Evolutionary conservation across 495 filamentous ascomycete genomes (phyloP).

Genomic region (Parathielavia appendiculata): DNA sequence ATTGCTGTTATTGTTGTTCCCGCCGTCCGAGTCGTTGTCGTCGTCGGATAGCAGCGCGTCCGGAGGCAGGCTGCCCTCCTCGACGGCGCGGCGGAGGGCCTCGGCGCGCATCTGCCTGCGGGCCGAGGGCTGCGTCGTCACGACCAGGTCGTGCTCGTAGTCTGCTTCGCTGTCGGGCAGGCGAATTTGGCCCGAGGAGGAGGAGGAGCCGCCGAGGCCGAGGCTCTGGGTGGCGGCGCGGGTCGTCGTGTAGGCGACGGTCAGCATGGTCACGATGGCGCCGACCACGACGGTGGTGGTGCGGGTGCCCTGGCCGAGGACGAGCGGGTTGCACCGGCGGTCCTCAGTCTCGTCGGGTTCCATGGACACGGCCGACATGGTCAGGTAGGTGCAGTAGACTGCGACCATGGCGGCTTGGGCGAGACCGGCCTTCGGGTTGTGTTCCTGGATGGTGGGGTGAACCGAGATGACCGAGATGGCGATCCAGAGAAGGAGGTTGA

Average conservation of each 20-base stretch:
- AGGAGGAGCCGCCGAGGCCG: slow-evolving; percentile 61
- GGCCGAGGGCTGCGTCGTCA: slow-evolving; percentile 68
- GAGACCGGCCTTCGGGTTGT: slow-evolving; percentile 86
- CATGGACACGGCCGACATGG: slow-evolving; percentile 97
- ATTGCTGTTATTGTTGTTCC: not conserved
- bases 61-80: slow-evolving; percentile 83
- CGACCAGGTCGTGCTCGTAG: slow-evolving; percentile 73
- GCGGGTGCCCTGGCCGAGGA: slow-evolving; percentile 83
- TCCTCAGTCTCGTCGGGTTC: slow-evolving; percentile 77
- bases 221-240: slow-evolving; percentile 92
- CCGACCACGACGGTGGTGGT: slow-evolving; percentile 85
- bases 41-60: slow-evolving; percentile 80
- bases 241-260: slow-evolving; percentile 95
- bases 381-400: slow-evolving; percentile 96
- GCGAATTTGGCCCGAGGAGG: slow-evolving; percentile 43
- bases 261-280: slow-evolving; percentile 93
- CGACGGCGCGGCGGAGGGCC: slow-evolving; percentile 85
- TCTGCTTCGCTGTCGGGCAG: slow-evolving; percentile 52
- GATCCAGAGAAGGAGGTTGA: slow-evolving; percentile 83
- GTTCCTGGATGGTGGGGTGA: slow-evolving; percentile 84
- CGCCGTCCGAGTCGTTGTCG: slow-evolving; percentile 58
- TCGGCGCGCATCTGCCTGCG: slow-evolving; percentile 89
- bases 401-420: slow-evolving; percentile 97
- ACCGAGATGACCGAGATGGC: slow-evolving; percentile 78
- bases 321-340: slow-evolving; percentile 84